Evolutionary conservation across 108 stramenopile genomes (phyloP).

Genomic region (Cylindrotheca fusiformis): DNA sequence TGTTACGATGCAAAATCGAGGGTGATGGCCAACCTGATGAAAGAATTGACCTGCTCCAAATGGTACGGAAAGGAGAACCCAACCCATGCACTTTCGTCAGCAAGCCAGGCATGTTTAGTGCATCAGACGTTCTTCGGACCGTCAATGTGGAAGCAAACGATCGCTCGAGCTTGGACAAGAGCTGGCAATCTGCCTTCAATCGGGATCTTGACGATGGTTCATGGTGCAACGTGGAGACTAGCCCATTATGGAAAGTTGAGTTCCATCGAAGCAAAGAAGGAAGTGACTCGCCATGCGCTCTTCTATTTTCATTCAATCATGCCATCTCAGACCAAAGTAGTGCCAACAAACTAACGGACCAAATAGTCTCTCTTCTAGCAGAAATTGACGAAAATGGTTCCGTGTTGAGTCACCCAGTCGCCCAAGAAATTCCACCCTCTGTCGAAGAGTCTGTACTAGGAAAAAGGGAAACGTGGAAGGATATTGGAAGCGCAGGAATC

Average conservation of each 20-base stretch:
- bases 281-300: conserved; percentile 43
- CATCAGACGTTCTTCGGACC: conserved; percentile 47
- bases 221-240: conserved; percentile 45
- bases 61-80: conserved; percentile 83
- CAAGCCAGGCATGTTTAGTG: conserved; percentile 26
- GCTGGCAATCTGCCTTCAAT: conserved; percentile 62
- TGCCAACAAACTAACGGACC: conserved; percentile 72
- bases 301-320: conserved; percentile 82
- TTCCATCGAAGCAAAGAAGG: conserved; percentile 42
- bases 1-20: conserved; percentile 53
- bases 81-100: conserved; percentile 72
- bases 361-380: conserved; percentile 53
- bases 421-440: conserved; percentile 57
- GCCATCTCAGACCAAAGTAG: conserved; percentile 82
- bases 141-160: conserved; percentile 42
- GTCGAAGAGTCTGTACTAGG: conserved; percentile 83
- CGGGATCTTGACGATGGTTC: conserved; percentile 71
- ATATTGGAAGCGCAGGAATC: conserved; percentile 39
- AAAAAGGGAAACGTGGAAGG: conserved; percentile 39
- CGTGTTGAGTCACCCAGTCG: conserved; percentile 16
- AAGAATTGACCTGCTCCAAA: conserved; percentile 80
- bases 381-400: conserved; percentile 43
- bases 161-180: conserved; percentile 37
- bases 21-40: conserved; percentile 77
- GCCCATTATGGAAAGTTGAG: conserved; percentile 75